A percentile compares a stretch with the other conserved stretches of the same genome.
phyloP scores from a whole-genome alignment of 345 rosid genomes.

The Camelina hispida region DNA sequence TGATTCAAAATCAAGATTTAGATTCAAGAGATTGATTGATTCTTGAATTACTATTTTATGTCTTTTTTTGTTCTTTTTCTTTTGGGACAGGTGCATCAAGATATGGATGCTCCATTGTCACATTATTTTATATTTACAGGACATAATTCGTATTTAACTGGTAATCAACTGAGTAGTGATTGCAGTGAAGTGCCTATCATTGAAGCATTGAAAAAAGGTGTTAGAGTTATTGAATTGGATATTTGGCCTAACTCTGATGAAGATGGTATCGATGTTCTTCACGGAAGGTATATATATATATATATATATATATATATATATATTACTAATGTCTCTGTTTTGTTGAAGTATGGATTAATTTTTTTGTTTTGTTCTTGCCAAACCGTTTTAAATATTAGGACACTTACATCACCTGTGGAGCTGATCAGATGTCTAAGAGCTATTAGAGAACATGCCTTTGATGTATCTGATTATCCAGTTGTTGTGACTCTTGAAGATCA shows the following conservation, averaged over 20 bases:
- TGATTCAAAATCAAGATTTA: constrained; percentile 21
- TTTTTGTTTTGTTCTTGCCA: background rate
- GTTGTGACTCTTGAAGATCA: constrained; percentile 97
- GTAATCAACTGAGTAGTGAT: constrained; percentile 94
- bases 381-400: constrained; percentile 49
- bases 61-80: background rate
- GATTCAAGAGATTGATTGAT: background rate
- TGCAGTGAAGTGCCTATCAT: constrained; percentile 91
- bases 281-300: constrained; percentile 66
- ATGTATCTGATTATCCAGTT: constrained; percentile 82
- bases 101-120: constrained; percentile 89
- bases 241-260: constrained; percentile 89
- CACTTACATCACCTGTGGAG: constrained; percentile 83
- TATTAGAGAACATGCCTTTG: constrained; percentile 77
- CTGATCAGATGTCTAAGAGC: constrained; percentile 73
- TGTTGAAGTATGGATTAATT: background rate
- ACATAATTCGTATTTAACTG: constrained; percentile 89
- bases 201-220: constrained; percentile 72
- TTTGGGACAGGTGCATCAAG: constrained; percentile 73
- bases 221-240: constrained; percentile 90
- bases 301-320: too few relatives aligned
- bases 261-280: constrained; percentile 78
- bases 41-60: background rate
- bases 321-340: background rate
- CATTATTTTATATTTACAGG: constrained; percentile 89